Conservation (phyloP, 2,329 filamentous ascomycete species). For the Aspergillus pseudonomiae region DNA sequence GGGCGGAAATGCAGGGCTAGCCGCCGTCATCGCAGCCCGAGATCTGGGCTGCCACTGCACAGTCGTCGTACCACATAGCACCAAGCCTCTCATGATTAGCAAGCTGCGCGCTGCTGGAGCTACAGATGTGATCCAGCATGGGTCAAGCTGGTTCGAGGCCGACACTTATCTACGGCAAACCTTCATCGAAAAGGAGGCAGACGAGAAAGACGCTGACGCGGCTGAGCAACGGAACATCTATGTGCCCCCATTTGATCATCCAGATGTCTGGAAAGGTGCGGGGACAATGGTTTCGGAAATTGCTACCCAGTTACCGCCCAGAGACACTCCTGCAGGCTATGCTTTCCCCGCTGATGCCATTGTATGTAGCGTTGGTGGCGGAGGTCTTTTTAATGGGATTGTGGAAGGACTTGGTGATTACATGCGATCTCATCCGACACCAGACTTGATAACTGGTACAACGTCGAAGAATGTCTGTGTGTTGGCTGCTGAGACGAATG, state of each 20-base stretch:
- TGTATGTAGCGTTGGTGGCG: conserved; percentile 78
- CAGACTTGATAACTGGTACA: neutral
- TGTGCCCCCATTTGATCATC: conserved; percentile 43
- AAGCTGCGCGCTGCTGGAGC: conserved; percentile 69
- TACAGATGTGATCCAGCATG: conserved; percentile 64
- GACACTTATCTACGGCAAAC: conserved; percentile 65
- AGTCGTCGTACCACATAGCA: conserved; percentile 69
- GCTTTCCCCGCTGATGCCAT: conserved; percentile 63
- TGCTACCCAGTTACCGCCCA: conserved; percentile 34
- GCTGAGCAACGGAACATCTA: conserved; percentile 31
- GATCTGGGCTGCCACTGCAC: conserved; percentile 66
- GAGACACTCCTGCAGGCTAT: conserved; percentile 4
- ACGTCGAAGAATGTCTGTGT: conserved; percentile 44
- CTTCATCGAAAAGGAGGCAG: conserved; percentile 32
- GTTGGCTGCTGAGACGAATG: conserved; percentile 72
- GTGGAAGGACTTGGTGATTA: conserved; percentile 60
- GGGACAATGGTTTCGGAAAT: conserved; percentile 41
- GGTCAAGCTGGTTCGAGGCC: conserved; percentile 69
- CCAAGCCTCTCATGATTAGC: conserved; percentile 67
- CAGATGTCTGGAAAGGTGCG: conserved; percentile 40
- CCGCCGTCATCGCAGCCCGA: conserved; percentile 72
- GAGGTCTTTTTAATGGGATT: conserved; percentile 74
- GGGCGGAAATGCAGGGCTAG: conserved; percentile 81
- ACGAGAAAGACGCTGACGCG: neutral
- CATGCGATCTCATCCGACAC: conserved; percentile 23